Evolutionary conservation across 495 filamentous ascomycete species (phyloP).

Genomic region (Barbatosphaeria neglecta): DNA sequence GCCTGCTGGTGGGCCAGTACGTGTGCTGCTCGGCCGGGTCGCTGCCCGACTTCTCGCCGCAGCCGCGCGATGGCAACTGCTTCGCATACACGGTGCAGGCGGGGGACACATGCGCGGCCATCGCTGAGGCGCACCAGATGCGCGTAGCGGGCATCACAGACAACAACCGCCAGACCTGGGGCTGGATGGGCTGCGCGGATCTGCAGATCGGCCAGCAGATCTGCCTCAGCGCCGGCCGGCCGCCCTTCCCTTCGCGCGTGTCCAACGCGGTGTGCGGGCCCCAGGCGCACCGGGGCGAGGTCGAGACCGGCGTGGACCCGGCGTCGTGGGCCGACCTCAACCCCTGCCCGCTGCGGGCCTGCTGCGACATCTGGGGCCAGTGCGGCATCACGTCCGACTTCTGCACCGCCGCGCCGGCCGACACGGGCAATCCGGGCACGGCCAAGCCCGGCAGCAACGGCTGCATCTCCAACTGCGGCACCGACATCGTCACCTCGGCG

Average conservation of each 20-base stretch:
- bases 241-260: slow-evolving; percentile 32
- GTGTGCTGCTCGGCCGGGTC: slow-evolving; percentile 35
- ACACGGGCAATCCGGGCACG: slow-evolving; percentile 27
- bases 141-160: slow-evolving; percentile 22
- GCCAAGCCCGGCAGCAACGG: slow-evolving; percentile 19
- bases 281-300: slow-evolving; percentile 21
- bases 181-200: slow-evolving; percentile 32
- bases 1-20: slow-evolving; percentile 6
- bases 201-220: slow-evolving; percentile 20
- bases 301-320: slow-evolving; percentile 3
- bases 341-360: slow-evolving; percentile 25
- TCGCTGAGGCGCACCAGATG: slow-evolving; percentile 18
- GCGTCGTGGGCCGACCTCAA: slow-evolving; percentile 13
- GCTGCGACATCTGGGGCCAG: slow-evolving; percentile 30
- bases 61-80: slow-evolving; percentile 32
- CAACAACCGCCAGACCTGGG: slow-evolving; percentile 38
- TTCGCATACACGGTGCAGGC: slow-evolving; percentile 16
- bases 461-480: slow-evolving; percentile 38
- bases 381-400: slow-evolving; percentile 39
- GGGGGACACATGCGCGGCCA: slow-evolving; percentile 20
- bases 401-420: slow-evolving; percentile 21
- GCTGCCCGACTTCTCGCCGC: slow-evolving; percentile 22
- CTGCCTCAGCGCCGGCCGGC: slow-evolving; percentile 34
- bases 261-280: slow-evolving; percentile 34
- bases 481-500: slow-evolving; percentile 6